Percentiles rank a stretch among this genome's conserved stretches.
Evolutionary conservation across 208 protist species (phyloP).

Genomic region (Leptomonas seymouri): DNA sequence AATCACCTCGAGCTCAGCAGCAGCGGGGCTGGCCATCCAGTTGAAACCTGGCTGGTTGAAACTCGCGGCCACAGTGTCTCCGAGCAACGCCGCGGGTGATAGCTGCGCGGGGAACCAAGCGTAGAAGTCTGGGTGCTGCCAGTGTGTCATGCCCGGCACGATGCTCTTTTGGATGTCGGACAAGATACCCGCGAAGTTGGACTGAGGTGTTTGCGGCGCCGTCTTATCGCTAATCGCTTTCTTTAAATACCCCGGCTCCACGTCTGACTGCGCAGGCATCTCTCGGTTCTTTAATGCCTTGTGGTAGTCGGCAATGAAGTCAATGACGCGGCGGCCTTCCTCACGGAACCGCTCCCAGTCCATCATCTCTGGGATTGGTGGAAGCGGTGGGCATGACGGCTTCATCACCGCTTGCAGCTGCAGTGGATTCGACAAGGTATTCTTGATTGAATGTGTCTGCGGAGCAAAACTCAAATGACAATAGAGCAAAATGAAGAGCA

Average conservation of each 20-base stretch:
- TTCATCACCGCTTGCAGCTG: too few species aligned
- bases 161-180: slow-evolving; percentile 52
- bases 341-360: slow-evolving; percentile 47
- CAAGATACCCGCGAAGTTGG: slow-evolving; percentile 39
- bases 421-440: too few species aligned
- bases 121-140: slow-evolving; percentile 72
- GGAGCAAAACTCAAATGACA: too few species aligned
- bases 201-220: slow-evolving; percentile 29
- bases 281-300: slow-evolving; percentile 32
- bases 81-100: slow-evolving; percentile 55
- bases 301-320: slow-evolving; percentile 55
- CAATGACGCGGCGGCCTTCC: slow-evolving; percentile 45
- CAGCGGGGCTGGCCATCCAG: slow-evolving; percentile 61
- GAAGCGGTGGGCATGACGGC: slow-evolving; percentile 34
- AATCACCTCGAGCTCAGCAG: slow-evolving; percentile 67
- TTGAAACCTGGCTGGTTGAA: slow-evolving; percentile 65
- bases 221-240: slow-evolving; percentile 29
- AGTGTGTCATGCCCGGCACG: slow-evolving; percentile 72
- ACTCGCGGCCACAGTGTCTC: slow-evolving; percentile 51
- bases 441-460: too few species aligned
- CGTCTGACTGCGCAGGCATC: slow-evolving; percentile 35
- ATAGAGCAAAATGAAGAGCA: too few species aligned
- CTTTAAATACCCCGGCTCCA: slow-evolving; percentile 57
- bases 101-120: slow-evolving; percentile 60
- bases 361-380: slow-evolving; percentile 40